Conservation (phyloP, 164 flowering plant species). For the Liquidambar formosana region DNA sequence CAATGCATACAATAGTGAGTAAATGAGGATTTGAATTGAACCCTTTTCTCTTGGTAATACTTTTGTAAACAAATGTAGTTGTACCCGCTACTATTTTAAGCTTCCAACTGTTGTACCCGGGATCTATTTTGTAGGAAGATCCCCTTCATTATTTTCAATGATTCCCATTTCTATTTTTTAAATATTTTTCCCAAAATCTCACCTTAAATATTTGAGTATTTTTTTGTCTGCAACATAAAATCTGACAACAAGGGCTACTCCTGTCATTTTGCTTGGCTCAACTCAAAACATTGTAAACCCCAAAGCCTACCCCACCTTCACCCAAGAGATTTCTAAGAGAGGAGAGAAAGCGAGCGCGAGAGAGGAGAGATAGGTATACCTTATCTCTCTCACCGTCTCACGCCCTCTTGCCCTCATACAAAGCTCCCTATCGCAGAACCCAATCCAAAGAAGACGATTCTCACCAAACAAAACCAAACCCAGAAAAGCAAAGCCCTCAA, state of each 20-base stretch:
- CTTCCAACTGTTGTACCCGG: too few relatives aligned
- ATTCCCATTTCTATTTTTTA: too few relatives aligned
- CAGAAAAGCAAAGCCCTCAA: slow-evolving; percentile 1
- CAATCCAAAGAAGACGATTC: slow-evolving; percentile 4
- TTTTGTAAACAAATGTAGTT: too few relatives aligned
- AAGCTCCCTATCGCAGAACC: not conserved
- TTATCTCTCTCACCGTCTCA: slow-evolving; percentile 14
- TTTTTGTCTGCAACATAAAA: too few relatives aligned
- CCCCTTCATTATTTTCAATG: too few relatives aligned
- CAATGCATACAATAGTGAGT: too few relatives aligned
- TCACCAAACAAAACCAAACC: not conserved
- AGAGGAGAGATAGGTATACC: not conserved
- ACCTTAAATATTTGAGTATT: too few relatives aligned
- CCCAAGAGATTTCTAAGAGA: not conserved
- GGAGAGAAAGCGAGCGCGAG: not conserved
- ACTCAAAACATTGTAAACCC: not conserved
- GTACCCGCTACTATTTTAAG: too few relatives aligned
- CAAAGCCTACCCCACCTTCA: not conserved
- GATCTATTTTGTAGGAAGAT: too few relatives aligned
- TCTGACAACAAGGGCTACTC: not conserved
- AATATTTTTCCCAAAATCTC: too few relatives aligned
- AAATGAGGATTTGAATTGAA: too few relatives aligned
- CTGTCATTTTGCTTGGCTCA: not conserved
- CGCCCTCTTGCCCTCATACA: not conserved
- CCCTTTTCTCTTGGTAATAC: too few relatives aligned